Percentiles rank a stretch among this genome's conserved stretches.
Conservation (phyloP, 495 filamentous ascomycete genomes). For the Hyaloscypha bicolor region DNA sequence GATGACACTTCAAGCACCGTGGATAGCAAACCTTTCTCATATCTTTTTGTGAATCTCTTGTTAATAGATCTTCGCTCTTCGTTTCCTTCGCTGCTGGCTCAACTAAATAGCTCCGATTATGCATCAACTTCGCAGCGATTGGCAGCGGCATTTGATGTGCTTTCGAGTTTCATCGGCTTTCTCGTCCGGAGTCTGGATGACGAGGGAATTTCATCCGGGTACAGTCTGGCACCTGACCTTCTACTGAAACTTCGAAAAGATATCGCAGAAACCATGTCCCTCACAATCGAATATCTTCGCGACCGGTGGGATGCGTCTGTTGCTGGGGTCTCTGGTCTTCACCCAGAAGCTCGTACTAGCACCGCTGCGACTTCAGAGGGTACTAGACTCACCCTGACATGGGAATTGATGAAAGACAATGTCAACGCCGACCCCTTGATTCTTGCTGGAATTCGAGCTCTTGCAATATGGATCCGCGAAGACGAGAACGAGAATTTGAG, state of each 20-base stretch:
- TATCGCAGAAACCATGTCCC: conserved; percentile 58
- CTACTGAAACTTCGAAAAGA: conserved; percentile 60
- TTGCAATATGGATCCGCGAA: conserved; percentile 64
- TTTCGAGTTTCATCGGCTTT: conserved; percentile 60
- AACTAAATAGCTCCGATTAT: conserved; percentile 54
- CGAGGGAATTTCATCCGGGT: conserved; percentile 1
- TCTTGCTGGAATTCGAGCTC: conserved; percentile 48
- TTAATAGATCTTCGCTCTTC: conserved; percentile 64
- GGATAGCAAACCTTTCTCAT: conserved; percentile 53
- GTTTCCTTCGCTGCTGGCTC: conserved; percentile 59
- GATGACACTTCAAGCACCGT: conserved; percentile 22
- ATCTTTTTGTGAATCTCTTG: conserved; percentile 61
- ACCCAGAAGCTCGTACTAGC: conserved; percentile 45
- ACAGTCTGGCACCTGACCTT: conserved; percentile 49
- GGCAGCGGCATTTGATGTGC: conserved; percentile 57
- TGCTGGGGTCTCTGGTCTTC: conserved; percentile 55
- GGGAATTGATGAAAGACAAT: conserved; percentile 50
- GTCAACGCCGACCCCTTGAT: conserved; percentile 50
- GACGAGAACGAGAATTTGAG: conserved; percentile 61
- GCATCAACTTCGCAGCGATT: conserved; percentile 50
- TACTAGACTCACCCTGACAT: conserved; percentile 47
- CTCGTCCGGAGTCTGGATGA: conserved; percentile 53
- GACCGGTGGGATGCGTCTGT: conserved; percentile 64
- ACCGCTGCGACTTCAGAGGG: conserved; percentile 35
- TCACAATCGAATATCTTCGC: conserved; percentile 63